Evolutionary conservation across 164 flowering plant genomes (phyloP), one percentile per base, ranked within the genome.

Genomic region (Cinnamomum chago): DNA sequence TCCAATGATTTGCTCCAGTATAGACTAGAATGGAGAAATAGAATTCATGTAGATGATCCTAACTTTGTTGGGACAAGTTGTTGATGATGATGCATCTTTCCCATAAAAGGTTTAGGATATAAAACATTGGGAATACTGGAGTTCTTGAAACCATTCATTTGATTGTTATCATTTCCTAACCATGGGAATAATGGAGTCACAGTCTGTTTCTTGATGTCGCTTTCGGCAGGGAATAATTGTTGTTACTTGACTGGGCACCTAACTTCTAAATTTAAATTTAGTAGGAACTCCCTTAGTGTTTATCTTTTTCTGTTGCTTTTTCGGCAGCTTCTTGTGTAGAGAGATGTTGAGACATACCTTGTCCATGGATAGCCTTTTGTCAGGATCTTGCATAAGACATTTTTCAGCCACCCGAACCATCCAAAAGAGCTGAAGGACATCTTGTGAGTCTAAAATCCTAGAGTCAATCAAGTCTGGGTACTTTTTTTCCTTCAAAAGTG

Each of bases 341-440:
- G 25, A 20, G 13, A 71, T 27, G 25, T 68, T 60, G 33, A 40
- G 33, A 70, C 78, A 76, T 72, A 91, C 95, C 84, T 66, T 74
- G 27, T 78, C 80, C 89, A 91, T 89, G 2, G 89, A 58, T 20
- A 75, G 58, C 79, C 96, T 83, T 78, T 82, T 77, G 1, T 79
- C 70, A 67, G 93, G 91, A 78, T 89, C 90, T 76, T 75, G 84
- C 70, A 78, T 75, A 30, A 91, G 84, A 76, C 96, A 91, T 74
- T 81, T 83, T 72, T 86, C 89, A 33, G 88, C 86, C 4, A 88
- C 80, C 22, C 73, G 82, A 68, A 91, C 96, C 93, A 90, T 88
- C 87, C 89, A 84, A 75, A 83, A 85, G 30, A 91, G 89, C 72
- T 91, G 93, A 75, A 82, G 88, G 62, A 90, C 81, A 80, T 91